A percentile compares a stretch with the other conserved stretches of the same genome.
Conservation (phyloP, 2,329 filamentous ascomycete species). For the Xylariaceae sp. region DNA sequence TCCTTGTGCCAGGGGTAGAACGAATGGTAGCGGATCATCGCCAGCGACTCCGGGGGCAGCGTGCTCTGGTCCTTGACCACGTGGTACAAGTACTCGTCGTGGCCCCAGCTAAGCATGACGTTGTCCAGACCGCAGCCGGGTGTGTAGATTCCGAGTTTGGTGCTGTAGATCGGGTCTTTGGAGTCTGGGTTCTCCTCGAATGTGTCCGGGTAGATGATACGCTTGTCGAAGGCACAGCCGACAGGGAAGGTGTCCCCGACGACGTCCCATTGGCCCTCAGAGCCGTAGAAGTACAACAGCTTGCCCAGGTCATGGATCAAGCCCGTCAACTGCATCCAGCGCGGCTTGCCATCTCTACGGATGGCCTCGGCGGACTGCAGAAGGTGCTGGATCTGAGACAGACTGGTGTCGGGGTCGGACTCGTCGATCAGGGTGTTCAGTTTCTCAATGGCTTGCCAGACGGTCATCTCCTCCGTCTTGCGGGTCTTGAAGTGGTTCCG, state of each 20-base stretch:
- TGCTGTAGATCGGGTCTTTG: slow-evolving; percentile 71
- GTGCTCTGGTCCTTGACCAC: slow-evolving; percentile 81
- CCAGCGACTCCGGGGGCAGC: slow-evolving; percentile 78
- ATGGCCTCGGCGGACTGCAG: slow-evolving; percentile 89
- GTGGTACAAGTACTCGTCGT: slow-evolving; percentile 87
- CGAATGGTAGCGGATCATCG: slow-evolving; percentile 91
- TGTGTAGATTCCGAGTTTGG: slow-evolving; percentile 77
- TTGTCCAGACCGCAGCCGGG: slow-evolving; percentile 82
- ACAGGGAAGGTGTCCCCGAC: slow-evolving; percentile 86
- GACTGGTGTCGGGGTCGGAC: slow-evolving; percentile 84
- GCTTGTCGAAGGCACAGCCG: slow-evolving; percentile 72
- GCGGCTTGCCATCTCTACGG: slow-evolving; percentile 78
- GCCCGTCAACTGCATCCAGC: slow-evolving; percentile 80
- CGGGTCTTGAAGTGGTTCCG: slow-evolving; percentile 72
- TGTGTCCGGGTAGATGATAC: slow-evolving; percentile 79
- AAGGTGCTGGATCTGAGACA: slow-evolving; percentile 88
- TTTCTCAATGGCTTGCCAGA: slow-evolving; percentile 93
- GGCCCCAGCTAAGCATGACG: slow-evolving; percentile 88
- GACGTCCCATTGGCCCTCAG: slow-evolving; percentile 90
- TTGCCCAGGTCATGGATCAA: slow-evolving; percentile 82
- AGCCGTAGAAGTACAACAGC: slow-evolving; percentile 78
- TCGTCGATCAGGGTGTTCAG: slow-evolving; percentile 90
- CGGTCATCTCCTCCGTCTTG: slow-evolving; percentile 69
- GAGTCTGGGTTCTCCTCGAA: slow-evolving; percentile 78
- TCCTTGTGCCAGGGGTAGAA: slow-evolving; percentile 92